A percentile compares a stretch with the other conserved stretches of the same genome.
These are phyloP conservation scores for Tetrapisispora taiwanensis DNA, from an alignment of 805 yeast species.

Conservation along the genomic window DNA sequence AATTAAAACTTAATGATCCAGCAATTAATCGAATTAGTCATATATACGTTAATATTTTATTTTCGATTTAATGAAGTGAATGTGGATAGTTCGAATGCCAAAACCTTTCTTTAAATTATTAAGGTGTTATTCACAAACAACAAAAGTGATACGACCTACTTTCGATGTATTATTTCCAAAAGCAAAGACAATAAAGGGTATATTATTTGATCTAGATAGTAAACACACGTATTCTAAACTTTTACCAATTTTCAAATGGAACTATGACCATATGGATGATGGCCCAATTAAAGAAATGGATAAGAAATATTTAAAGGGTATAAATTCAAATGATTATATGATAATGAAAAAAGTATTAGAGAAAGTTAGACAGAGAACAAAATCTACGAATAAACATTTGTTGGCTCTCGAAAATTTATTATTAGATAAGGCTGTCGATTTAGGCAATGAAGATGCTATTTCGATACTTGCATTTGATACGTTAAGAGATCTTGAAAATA, in stretches of 20 bases:
- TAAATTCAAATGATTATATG: constrained; percentile 40
- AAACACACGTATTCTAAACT: constrained; percentile 44
- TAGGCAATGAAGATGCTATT: constrained; percentile 75
- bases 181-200: constrained; percentile 44
- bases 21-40: too few species aligned
- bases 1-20: too few species aligned
- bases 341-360: constrained; percentile 56
- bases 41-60: too few species aligned
- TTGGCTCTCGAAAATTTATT: constrained; percentile 54
- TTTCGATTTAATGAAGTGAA: too few species aligned
- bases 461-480: constrained; percentile 63
- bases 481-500: constrained; percentile 25
- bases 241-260: constrained; percentile 40
- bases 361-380: constrained; percentile 49
- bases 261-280: constrained; percentile 34
- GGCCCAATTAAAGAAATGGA: not conserved
- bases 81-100: not conserved
- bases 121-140: not conserved
- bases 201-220: constrained; percentile 59
- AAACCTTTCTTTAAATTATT: not conserved
- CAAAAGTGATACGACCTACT: constrained; percentile 25
- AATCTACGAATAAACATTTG: constrained; percentile 45
- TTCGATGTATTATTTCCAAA: constrained; percentile 46
- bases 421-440: constrained; percentile 74
- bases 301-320: not conserved